A percentile compares a stretch with the other conserved stretches of the same genome.
Conservation (phyloP, 352 stramenopile species). For the Plasmopara halstedii region DNA sequence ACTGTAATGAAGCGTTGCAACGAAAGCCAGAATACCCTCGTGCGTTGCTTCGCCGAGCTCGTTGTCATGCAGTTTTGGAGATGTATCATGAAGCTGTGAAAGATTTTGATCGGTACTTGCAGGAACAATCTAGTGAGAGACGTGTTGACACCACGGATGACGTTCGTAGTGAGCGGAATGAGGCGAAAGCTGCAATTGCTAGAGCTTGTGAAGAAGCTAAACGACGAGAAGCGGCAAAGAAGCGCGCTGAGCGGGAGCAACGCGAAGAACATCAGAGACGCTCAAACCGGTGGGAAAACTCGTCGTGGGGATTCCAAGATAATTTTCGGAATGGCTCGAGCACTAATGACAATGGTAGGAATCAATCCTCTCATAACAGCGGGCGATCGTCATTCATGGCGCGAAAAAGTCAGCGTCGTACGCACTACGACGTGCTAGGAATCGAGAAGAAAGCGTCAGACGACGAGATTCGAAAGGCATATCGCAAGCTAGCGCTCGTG, state of each 20-base stretch:
- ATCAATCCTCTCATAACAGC: slow-evolving; percentile 12
- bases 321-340: slow-evolving; percentile 29
- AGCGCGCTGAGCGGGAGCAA: slow-evolving; percentile 36
- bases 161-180: slow-evolving; percentile 41
- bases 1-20: slow-evolving; percentile 68
- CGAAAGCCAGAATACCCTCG: slow-evolving; percentile 52
- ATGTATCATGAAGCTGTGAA: slow-evolving; percentile 52
- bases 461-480: slow-evolving; percentile 85
- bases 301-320: slow-evolving; percentile 50
- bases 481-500: slow-evolving; percentile 79
- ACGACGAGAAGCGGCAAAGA: slow-evolving; percentile 31
- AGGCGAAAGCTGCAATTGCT: slow-evolving; percentile 42
- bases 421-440: slow-evolving; percentile 79
- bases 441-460: slow-evolving; percentile 43
- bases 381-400: slow-evolving; percentile 27
- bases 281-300: slow-evolving; percentile 22
- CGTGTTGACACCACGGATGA: slow-evolving; percentile 15
- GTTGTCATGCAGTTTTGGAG: slow-evolving; percentile 54
- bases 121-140: slow-evolving; percentile 26
- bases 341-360: slow-evolving; percentile 4
- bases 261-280: slow-evolving; percentile 38
- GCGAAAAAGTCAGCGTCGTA: slow-evolving; percentile 28
- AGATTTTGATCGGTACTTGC: slow-evolving; percentile 73
- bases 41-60: slow-evolving; percentile 55
- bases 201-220: slow-evolving; percentile 30